Conservation (phyloP, 164 flowering plant species). For the Vitis rotundifolia region DNA sequence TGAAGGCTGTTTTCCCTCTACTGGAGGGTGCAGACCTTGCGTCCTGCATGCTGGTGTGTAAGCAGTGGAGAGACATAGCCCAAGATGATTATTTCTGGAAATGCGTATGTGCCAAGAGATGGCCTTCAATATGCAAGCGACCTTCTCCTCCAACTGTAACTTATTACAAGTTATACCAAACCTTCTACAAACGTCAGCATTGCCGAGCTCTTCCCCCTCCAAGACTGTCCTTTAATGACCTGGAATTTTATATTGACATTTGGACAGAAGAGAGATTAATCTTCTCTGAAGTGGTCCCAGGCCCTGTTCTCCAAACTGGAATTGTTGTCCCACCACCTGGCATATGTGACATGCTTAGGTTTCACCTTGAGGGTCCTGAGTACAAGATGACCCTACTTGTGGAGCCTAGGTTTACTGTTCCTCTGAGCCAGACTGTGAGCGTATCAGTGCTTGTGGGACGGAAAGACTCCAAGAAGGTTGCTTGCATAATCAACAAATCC, state of each 20-base stretch:
- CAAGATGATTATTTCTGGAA: slow-evolving; percentile 91
- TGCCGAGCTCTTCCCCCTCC: slow-evolving; percentile 65
- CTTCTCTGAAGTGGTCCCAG: slow-evolving; percentile 81
- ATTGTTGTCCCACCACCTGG: slow-evolving; percentile 58
- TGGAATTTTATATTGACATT: slow-evolving; percentile 82
- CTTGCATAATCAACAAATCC: slow-evolving; percentile 69
- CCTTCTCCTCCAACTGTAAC: slow-evolving; percentile 49
- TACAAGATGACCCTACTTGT: slow-evolving; percentile 82
- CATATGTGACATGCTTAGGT: slow-evolving; percentile 44
- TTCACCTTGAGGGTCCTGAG: slow-evolving; percentile 55
- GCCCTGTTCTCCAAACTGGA: slow-evolving; percentile 54
- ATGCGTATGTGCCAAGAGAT: slow-evolving; percentile 75
- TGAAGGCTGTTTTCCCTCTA: slow-evolving; percentile 78
- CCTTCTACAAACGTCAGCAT: slow-evolving; percentile 59
- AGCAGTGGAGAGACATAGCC: slow-evolving; percentile 79
- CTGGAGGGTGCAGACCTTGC: slow-evolving; percentile 78
- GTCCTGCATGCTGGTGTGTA: slow-evolving; percentile 75
- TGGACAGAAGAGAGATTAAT: slow-evolving; percentile 67
- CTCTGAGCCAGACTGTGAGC: slow-evolving; percentile 46
- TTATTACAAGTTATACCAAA: slow-evolving; percentile 63
- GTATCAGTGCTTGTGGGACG: slow-evolving; percentile 79
- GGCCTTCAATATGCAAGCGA: slow-evolving; percentile 86
- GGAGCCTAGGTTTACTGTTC: slow-evolving; percentile 58
- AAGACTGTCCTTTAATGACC: slow-evolving; percentile 61
- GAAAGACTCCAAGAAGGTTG: slow-evolving; percentile 66